Conservation (phyloP, 2,329 filamentous ascomycete genomes). For the Pezizomycotina sp. region DNA sequence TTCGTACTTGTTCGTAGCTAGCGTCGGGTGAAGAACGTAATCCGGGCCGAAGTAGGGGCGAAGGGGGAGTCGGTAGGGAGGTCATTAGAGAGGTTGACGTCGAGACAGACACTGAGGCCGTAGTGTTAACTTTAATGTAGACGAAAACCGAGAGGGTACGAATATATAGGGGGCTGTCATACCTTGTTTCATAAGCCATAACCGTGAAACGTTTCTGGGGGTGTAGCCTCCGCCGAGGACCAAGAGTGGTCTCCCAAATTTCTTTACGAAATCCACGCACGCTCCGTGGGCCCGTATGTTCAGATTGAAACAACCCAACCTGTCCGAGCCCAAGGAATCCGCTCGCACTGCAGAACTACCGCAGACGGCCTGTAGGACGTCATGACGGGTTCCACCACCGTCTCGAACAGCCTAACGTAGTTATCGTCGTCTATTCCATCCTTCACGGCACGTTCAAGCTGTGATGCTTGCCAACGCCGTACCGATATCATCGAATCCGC, state of each 20-base stretch:
- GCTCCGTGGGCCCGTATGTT: constrained; percentile 56
- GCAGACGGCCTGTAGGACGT: constrained; percentile 51
- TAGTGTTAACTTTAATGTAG: no score
- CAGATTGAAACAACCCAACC: constrained; percentile 52
- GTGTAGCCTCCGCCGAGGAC: constrained; percentile 53
- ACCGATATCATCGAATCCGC: constrained; percentile 51
- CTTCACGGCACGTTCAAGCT: constrained; percentile 52
- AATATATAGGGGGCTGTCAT: no score
- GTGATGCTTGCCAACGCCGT: constrained; percentile 50
- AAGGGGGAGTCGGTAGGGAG: constrained; percentile 68
- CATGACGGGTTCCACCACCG: constrained; percentile 51
- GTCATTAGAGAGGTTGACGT: constrained; percentile 50
- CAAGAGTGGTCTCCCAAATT: constrained; percentile 47
- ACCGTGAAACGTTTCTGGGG: constrained; percentile 47
- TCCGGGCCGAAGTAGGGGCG: constrained; percentile 77
- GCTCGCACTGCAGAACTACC: constrained; percentile 52
- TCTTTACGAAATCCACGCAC: constrained; percentile 52
- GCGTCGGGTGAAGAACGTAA: constrained; percentile 70
- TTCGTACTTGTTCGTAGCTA: constrained; percentile 54
- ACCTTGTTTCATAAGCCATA: constrained; percentile 51
- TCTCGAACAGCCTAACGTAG: constrained; percentile 53
- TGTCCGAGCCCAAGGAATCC: constrained; percentile 49
- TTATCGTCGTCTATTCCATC: constrained; percentile 52
- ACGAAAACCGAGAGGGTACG: no score
- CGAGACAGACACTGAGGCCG: constrained; percentile 33